phyloP scores from a whole-genome alignment of 1,284 basidiomycete species.

The Melampsora allii-populina region DNA sequence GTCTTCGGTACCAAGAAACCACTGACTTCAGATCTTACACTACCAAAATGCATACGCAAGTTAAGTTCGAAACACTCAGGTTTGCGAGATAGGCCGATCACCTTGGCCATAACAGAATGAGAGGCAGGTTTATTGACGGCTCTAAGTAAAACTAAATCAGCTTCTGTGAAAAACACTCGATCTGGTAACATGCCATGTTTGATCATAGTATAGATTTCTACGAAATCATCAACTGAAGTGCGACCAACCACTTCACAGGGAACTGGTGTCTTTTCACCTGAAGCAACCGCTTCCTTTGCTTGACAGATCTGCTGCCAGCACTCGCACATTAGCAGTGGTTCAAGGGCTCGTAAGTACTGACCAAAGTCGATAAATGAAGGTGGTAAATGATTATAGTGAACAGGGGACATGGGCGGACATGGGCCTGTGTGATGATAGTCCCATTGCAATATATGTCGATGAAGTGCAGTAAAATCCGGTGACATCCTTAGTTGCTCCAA shows the following conservation, averaged over 20 bases:
- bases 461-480: constrained; percentile 76
- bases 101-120: constrained; percentile 65
- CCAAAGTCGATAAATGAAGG: constrained; percentile 64
- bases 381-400: constrained; percentile 59
- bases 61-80: constrained; percentile 57
- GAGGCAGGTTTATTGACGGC: constrained; percentile 13
- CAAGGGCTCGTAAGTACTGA: constrained; percentile 73
- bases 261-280: constrained; percentile 56
- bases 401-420: constrained; percentile 59
- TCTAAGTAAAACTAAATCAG: constrained; percentile 43
- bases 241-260: constrained; percentile 63
- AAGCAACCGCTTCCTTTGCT: constrained; percentile 64
- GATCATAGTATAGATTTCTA: constrained; percentile 67
- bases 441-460: constrained; percentile 81
- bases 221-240: constrained; percentile 66
- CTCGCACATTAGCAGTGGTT: constrained; percentile 84
- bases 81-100: constrained; percentile 63
- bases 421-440: constrained; percentile 68
- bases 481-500: constrained; percentile 66
- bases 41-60: constrained; percentile 55
- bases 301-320: constrained; percentile 84
- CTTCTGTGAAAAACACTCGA: constrained; percentile 43
- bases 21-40: constrained; percentile 53
- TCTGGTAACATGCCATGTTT: constrained; percentile 46
- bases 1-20: constrained; percentile 59